phyloP scores from a whole-genome alignment of 2,329 filamentous ascomycete genomes.

The Fusarium keratoplasticum region DNA sequence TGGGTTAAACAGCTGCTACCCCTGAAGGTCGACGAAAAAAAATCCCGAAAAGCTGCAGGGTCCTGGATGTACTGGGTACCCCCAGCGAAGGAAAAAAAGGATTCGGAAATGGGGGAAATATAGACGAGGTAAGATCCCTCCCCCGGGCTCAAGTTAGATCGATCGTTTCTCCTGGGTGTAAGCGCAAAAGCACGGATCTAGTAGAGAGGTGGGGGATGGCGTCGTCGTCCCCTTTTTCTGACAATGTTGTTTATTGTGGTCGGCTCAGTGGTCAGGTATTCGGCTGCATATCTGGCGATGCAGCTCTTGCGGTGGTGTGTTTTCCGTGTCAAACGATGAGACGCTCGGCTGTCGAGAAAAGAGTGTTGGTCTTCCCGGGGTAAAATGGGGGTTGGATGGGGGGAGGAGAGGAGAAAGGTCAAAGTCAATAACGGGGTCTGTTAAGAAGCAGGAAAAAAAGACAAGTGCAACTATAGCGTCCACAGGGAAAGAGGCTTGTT shows the following conservation, averaged over 20 bases:
- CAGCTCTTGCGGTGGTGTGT: constrained; percentile 1
- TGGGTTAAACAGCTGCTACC: background rate
- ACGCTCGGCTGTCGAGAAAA: background rate
- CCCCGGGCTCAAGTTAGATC: background rate
- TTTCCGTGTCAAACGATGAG: constrained; percentile 1
- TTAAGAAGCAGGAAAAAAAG: background rate
- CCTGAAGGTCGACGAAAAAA: background rate
- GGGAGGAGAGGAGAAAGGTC: background rate
- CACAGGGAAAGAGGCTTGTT: background rate
- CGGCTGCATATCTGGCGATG: constrained; percentile 12
- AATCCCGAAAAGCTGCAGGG: constrained; percentile 5
- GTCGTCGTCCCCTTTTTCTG: constrained; percentile 6
- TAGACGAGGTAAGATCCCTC: background rate
- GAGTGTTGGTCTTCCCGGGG: background rate
- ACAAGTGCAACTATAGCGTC: background rate
- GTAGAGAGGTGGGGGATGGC: constrained; percentile 10
- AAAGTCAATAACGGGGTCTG: background rate
- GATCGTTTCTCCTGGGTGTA: constrained; percentile 12
- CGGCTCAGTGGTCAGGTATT: constrained; percentile 24
- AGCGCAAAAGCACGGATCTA: constrained; percentile 25
- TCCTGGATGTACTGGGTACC: background rate
- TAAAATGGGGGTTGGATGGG: background rate
- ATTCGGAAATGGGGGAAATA: background rate
- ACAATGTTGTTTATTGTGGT: constrained; percentile 5
- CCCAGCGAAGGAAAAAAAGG: background rate